phyloP scores from a whole-genome alignment of 352 stramenopile species.

The Plasmopara muralis region DNA sequence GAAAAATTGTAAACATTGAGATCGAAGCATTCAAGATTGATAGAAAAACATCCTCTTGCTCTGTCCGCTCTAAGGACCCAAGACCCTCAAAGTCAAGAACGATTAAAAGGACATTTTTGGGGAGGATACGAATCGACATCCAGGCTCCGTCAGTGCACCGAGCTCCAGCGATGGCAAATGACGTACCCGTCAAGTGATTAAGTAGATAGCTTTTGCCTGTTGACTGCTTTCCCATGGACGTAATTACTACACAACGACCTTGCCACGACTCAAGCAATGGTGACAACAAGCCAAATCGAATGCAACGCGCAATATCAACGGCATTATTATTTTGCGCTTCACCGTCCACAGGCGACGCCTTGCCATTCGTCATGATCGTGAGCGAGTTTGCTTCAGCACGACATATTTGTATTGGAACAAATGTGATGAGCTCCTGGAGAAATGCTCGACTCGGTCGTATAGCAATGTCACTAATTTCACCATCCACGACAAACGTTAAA shows the following conservation, averaged over 20 bases:
- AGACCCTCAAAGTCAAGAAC: constrained; percentile 76
- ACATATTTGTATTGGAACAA: constrained; percentile 74
- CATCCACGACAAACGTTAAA: constrained; percentile 13
- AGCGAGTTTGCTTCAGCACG: constrained; percentile 54
- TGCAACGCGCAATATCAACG: constrained; percentile 46
- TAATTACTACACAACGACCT: constrained; percentile 30
- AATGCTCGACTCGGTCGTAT: constrained; percentile 10
- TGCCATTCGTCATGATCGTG: constrained; percentile 46
- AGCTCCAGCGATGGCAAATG: constrained; percentile 53
- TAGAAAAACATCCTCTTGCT: constrained; percentile 72
- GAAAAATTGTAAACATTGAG: constrained; percentile 70
- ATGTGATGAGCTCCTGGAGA: constrained; percentile 40
- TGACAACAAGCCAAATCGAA: constrained; percentile 34
- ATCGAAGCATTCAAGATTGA: constrained; percentile 64
- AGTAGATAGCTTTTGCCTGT: constrained; percentile 79
- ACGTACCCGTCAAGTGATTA: constrained; percentile 67
- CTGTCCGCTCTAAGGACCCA: constrained; percentile 62
- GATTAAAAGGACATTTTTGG: constrained; percentile 42
- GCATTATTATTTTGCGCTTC: constrained; percentile 22
- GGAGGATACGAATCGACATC: constrained; percentile 34
- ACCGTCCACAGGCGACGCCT: constrained; percentile 12
- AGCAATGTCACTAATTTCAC: constrained; percentile 1
- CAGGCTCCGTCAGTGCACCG: constrained; percentile 37
- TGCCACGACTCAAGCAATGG: constrained; percentile 35
- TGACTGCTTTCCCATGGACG: constrained; percentile 60